Evolutionary conservation across 192 early-diverging fungal genomes (phyloP), one percentile per base, ranked within the genome.

Genomic region (Umbelopsis vinacea): DNA sequence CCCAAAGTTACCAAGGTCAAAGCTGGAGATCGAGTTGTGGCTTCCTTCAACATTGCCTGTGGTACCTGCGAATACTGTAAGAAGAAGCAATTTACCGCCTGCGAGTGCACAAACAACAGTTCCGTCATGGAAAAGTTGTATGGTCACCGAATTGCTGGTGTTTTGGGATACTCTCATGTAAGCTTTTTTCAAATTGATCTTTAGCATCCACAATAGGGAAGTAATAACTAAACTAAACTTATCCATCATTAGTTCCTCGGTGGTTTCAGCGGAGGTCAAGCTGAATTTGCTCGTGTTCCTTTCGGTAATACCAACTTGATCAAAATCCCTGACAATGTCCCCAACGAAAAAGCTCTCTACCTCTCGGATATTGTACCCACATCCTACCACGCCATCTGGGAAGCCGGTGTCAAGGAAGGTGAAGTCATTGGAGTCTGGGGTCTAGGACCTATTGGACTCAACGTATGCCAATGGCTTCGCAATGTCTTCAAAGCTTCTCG

Each of bases 401-500:
- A 78, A 40, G 52, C 74, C 2, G 67, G 72, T 55, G 79, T 88
- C 15, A 11, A 71, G 40, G 69, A 74, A 60, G 85, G 80, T 19
- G 76, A 87, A 12, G 81, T 76, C 22, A 79, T 88, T 68, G 86
- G 80, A 50, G 78, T 88, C 35, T 88, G 87, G 87, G 87, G 84
- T 46, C 19, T 68, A 48, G 87, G 82, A n/a, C 87, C 86, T 43
- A 79, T 88, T 57, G 86, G 87, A 33, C 47, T 87, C 57, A 67
- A 48, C 26, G 71, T 63, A 17, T 71, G 72, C 15, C 72, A 74
- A 21, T 78, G 79, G 75, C 70, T 74, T 12, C 46, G 67, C 19
- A 74, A 72, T 33, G 71, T 70, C 4, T 75, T 74, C 48, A 84
- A 82, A 45, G 82, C 82, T 24, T 68, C 52, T 33, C 79, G 75